Evolutionary conservation across 768 basidiomycete genomes (phyloP), one percentile per base, ranked within the genome.

Genomic region (Lepiota brunneoincarnata): DNA sequence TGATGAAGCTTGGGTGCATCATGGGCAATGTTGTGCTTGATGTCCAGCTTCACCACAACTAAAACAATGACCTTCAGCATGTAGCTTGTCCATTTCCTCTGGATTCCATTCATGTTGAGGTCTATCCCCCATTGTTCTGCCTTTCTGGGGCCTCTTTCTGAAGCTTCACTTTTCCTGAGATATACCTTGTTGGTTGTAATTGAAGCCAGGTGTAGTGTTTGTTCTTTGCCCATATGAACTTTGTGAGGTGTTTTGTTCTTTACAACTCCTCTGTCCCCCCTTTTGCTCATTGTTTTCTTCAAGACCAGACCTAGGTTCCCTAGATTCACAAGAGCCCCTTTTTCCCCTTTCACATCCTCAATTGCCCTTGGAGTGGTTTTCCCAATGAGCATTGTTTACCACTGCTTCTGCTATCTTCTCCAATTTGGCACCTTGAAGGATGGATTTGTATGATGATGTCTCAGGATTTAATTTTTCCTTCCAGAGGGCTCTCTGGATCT

Each of bases 401-500:
- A 53, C 40, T 6, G 41, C 28, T 12, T 64, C 61, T 0, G 72
- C 61, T 0, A 72, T 65, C 36, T 78, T 74, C 17, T 69, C 61
- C 0, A 61, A 26, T 34, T 70, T 64, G 0, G 74, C 73, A 0
- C 57, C 62, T 0, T 55, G 46, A 0, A 67, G 43, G 0, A 77
- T 64, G 3, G 67, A 57, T 0, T 66, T 51, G 59, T 65, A 70
- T 0, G 49, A 38, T 0, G 66, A 64, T 0, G 41, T 28, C 6
- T 71, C 64, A 0, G 65, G 68, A 2, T 68, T 66, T 0, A 73
- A 53, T 4, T 63, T 51, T 1, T 69, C 57, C 14, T 54, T 52
- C 67, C 68, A 71, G 0, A 75, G 51, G 3, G 66, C 58, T 0
- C 51, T 51, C 26, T 71, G 71, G 1, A 74, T 61, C 14, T 58